Evolutionary conservation across 1,284 basidiomycete genomes (phyloP), one percentile per base, ranked within the genome.

Genomic region (Limonomyces culmigenus): DNA sequence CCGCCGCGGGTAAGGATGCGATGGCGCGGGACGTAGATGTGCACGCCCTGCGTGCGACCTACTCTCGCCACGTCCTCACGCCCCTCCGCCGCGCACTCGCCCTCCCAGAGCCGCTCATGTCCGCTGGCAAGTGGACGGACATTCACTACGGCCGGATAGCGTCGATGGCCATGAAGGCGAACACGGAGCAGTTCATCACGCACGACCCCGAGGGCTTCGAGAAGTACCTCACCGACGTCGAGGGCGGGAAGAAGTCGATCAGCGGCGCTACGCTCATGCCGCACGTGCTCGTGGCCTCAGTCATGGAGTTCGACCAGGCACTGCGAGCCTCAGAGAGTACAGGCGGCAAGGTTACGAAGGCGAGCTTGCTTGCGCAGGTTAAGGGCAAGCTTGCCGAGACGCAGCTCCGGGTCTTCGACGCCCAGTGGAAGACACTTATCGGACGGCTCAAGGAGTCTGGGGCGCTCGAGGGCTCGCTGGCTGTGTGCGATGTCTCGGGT

Each of bases 401-500:
- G n/a, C 47, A 60, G 43, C 30, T 50, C 15, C 54, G 60, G 19
- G 65, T 73, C 29, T 44, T 69, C 4, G 66, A 79, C 40, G 63
- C 60, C 0, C 79, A 83, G 48, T 84, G 78, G 79, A 60, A 62
- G 38, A 55, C 68, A 0, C 56, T 81, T 20, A 53, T 81, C 14
- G 50, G 58, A 12, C 59, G 60, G 5, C 52, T 81, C 6, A 54
- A 59, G 11, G 67, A 68, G 29, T 57, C 65, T 0, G 74, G 74
- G 0, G 50, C 54, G 8, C 45, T 84, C 29, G 63, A 74, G 1
- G 77, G 70, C 42, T 60, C 65, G 5, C 50, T 83, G n/a, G 77
- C 77, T 0, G 48, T 81, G 10, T 79, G 74, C 47, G 79, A 83
- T 45, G 76, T 81, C 11, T 78, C 74, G 0, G 77, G 74, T 0